phyloP scores from a whole-genome alignment of 1,284 basidiomycete genomes.

The Trametes sp. region DNA sequence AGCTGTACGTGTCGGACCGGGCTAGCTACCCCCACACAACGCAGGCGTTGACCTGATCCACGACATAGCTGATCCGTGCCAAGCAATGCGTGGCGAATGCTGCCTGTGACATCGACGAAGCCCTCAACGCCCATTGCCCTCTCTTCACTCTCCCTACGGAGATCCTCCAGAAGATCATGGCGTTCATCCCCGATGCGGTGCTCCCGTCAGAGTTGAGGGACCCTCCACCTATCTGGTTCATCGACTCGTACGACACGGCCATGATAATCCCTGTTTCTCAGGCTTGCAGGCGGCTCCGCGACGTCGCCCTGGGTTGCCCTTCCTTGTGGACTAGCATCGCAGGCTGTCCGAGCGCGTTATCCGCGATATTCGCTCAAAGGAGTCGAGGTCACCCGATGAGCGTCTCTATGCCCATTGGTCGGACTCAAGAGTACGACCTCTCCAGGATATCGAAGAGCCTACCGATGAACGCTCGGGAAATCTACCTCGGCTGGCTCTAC shows the following conservation, averaged over 20 bases:
- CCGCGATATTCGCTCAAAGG: neutral
- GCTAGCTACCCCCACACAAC: too few relatives aligned
- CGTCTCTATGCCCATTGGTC: neutral
- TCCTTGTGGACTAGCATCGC: conserved; percentile 12
- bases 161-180: neutral
- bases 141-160: neutral
- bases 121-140: too few relatives aligned
- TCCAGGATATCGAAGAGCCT: neutral
- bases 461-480: too few relatives aligned
- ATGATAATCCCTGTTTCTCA: conserved; percentile 10
- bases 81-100: too few relatives aligned
- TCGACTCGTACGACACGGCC: neutral
- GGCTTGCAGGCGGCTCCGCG: conserved; percentile 13
- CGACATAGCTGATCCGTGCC: too few relatives aligned
- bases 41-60: too few relatives aligned
- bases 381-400: neutral
- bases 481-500: too few relatives aligned
- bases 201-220: neutral
- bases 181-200: neutral
- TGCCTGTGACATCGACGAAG: too few relatives aligned
- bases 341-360: neutral
- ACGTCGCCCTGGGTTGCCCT: conserved; percentile 1
- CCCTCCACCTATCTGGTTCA: neutral
- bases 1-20: too few relatives aligned
- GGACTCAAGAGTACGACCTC: neutral